phyloP scores from a whole-genome alignment of 345 rosid genomes.

The Adansonia digitata region DNA sequence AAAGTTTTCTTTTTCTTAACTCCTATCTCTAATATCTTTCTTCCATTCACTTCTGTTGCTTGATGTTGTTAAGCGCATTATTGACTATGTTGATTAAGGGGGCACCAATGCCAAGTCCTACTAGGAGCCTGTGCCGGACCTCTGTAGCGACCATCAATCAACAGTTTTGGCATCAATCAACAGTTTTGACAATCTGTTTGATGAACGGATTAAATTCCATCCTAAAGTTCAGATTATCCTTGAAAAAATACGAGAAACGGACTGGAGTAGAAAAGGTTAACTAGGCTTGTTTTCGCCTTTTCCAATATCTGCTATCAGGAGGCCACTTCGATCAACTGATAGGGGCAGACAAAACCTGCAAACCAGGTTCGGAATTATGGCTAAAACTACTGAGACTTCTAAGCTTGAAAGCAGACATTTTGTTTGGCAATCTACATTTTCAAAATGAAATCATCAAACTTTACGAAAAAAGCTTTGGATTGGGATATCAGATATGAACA shows the following conservation, averaged over 20 bases:
- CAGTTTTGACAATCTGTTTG: slow-evolving; percentile 60
- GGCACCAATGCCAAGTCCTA: slow-evolving; percentile 82
- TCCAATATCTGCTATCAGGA: slow-evolving; percentile 46
- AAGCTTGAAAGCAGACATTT: background rate
- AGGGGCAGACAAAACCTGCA: slow-evolving; percentile 60
- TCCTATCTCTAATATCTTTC: slow-evolving; percentile 32
- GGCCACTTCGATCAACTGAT: slow-evolving; percentile 51
- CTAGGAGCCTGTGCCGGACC: slow-evolving; percentile 82
- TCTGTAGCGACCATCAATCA: slow-evolving; percentile 76
- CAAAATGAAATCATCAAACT: slow-evolving; percentile 30
- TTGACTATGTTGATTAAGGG: slow-evolving; percentile 75
- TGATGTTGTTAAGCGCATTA: slow-evolving; percentile 74
- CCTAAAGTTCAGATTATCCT: background rate
- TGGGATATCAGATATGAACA: slow-evolving; percentile 62
- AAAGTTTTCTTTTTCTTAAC: slow-evolving; percentile 25
- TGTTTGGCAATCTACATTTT: background rate
- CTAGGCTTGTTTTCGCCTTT: slow-evolving; percentile 35
- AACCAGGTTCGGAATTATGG: background rate
- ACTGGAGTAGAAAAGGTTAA: slow-evolving; percentile 23
- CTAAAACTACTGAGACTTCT: background rate
- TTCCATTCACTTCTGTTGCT: slow-evolving; percentile 45
- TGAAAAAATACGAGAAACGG: background rate
- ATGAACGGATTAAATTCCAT: background rate
- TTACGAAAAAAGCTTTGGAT: slow-evolving; percentile 49
- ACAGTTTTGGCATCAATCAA: too few relatives aligned